Evolutionary conservation across 2,329 filamentous ascomycete species (phyloP).

Genomic region (Diplodia seriata): DNA sequence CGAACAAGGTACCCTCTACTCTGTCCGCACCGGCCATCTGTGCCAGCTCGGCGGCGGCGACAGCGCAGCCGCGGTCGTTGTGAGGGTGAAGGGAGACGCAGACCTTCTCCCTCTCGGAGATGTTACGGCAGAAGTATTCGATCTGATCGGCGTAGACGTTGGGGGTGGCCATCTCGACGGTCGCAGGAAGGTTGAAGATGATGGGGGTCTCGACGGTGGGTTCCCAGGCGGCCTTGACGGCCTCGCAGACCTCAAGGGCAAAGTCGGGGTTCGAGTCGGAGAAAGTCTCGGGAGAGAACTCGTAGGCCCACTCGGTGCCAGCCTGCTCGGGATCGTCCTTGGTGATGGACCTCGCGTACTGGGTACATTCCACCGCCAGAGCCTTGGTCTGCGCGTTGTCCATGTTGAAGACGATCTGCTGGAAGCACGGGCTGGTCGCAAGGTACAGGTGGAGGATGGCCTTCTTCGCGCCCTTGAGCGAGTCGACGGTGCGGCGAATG

Average conservation of each 20-base stretch:
- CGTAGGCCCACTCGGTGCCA: slow-evolving; percentile 75
- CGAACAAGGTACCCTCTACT: slow-evolving; percentile 92
- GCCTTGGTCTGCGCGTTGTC: slow-evolving; percentile 80
- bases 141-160: slow-evolving; percentile 97
- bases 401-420: slow-evolving; percentile 87
- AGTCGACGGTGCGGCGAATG: slow-evolving; percentile 87
- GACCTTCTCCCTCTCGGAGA: slow-evolving; percentile 83
- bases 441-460: slow-evolving; percentile 95
- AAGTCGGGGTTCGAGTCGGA: slow-evolving; percentile 89
- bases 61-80: slow-evolving; percentile 90
- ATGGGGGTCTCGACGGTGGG: slow-evolving; percentile 80
- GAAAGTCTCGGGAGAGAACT: slow-evolving; percentile 88
- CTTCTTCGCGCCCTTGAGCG: slow-evolving; percentile 87
- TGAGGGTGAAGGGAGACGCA: slow-evolving; percentile 91
- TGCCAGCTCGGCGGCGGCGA: slow-evolving; percentile 87
- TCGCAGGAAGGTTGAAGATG: slow-evolving; percentile 96
- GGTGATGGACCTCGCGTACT: slow-evolving; percentile 85
- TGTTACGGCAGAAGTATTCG: slow-evolving; percentile 90
- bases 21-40: slow-evolving; percentile 97
- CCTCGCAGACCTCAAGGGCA: slow-evolving; percentile 82
- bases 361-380: slow-evolving; percentile 83
- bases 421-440: slow-evolving; percentile 95
- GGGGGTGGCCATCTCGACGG: slow-evolving; percentile 91
- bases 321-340: slow-evolving; percentile 71
- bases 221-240: slow-evolving; percentile 92